These are phyloP conservation scores for Sarocladium kiliense DNA, from an alignment of 2,329 filamentous ascomycete genomes.

Conservation along the genomic window DNA sequence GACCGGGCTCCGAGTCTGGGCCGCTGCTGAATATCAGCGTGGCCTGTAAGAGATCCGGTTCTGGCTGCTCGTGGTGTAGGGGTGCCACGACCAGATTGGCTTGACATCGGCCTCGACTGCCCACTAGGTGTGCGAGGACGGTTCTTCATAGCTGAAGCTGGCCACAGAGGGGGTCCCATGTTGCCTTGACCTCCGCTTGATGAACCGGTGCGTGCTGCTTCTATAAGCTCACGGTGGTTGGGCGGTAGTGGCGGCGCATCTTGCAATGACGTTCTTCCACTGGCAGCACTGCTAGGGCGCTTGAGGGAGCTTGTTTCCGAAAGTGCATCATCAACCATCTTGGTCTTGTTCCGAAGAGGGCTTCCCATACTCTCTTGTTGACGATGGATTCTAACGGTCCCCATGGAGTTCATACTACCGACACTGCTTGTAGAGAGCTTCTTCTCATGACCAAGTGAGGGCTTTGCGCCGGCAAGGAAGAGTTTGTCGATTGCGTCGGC, in stretches of 20 bases:
- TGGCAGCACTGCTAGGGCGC: slow-evolving; percentile 70
- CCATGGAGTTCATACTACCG: slow-evolving; percentile 30
- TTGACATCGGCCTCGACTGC: slow-evolving; percentile 33
- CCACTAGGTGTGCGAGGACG: slow-evolving; percentile 59
- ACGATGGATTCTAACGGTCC: slow-evolving; percentile 37
- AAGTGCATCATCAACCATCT: slow-evolving; percentile 30
- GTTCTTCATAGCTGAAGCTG: slow-evolving; percentile 63
- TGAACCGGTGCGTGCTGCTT: slow-evolving; percentile 64
- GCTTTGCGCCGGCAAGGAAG: slow-evolving; percentile 41
- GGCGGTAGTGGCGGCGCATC: slow-evolving; percentile 67
- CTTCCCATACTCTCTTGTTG: slow-evolving; percentile 47
- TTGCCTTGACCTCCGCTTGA: slow-evolving; percentile 35
- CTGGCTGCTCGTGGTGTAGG: slow-evolving; percentile 50
- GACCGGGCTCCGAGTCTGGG: slow-evolving; percentile 28
- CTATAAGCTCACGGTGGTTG: slow-evolving; percentile 81
- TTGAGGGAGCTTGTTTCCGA: slow-evolving; percentile 31
- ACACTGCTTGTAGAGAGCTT: slow-evolving; percentile 29
- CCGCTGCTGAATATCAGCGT: slow-evolving; percentile 36
- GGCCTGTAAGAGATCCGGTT: slow-evolving; percentile 41
- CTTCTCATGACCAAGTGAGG: slow-evolving; percentile 25
- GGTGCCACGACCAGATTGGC: slow-evolving; percentile 48
- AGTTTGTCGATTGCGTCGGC: slow-evolving; percentile 75
- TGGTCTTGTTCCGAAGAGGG: slow-evolving; percentile 32
- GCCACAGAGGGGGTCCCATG: slow-evolving; percentile 83
- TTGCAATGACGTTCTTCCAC: slow-evolving; percentile 43